These are phyloP conservation scores for Microsporum ferrugineum DNA, from an alignment of 2,329 filamentous ascomycete species.

Conservation along the genomic window DNA sequence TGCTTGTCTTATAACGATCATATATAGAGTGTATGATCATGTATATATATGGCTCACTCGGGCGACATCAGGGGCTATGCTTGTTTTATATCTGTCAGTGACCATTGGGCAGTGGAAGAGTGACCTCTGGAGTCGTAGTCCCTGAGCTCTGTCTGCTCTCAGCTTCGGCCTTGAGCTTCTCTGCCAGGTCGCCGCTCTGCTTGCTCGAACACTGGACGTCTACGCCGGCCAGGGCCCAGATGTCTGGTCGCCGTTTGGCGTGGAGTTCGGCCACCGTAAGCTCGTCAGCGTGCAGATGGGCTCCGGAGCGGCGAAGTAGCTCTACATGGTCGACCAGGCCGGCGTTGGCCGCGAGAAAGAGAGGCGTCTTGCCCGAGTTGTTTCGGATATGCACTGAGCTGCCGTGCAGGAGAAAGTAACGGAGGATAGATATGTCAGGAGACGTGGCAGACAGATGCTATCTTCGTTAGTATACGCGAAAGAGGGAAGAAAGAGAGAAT, in stretches of 20 bases:
- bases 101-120: neutral
- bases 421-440: constrained; percentile 44
- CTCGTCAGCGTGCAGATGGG: constrained; percentile 50
- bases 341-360: constrained; percentile 49
- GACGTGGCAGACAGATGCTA: constrained; percentile 49
- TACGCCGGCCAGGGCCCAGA: constrained; percentile 36
- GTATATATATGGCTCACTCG: neutral
- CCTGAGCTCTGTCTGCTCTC: neutral
- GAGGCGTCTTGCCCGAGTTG: constrained; percentile 45
- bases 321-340: constrained; percentile 44
- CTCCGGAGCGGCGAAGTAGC: constrained; percentile 45
- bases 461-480: neutral
- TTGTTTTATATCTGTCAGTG: neutral
- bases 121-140: neutral
- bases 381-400: constrained; percentile 51
- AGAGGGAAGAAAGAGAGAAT: constrained; percentile 7
- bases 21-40: too few relatives aligned
- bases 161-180: neutral
- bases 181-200: neutral
- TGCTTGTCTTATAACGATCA: too few relatives aligned
- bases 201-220: constrained; percentile 13
- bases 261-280: constrained; percentile 41
- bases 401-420: constrained; percentile 45
- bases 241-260: constrained; percentile 30
- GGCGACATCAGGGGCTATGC: neutral